Evolutionary conservation across 1,139 yeast genomes (phyloP).

Genomic region (Nematodospora anomalae): DNA sequence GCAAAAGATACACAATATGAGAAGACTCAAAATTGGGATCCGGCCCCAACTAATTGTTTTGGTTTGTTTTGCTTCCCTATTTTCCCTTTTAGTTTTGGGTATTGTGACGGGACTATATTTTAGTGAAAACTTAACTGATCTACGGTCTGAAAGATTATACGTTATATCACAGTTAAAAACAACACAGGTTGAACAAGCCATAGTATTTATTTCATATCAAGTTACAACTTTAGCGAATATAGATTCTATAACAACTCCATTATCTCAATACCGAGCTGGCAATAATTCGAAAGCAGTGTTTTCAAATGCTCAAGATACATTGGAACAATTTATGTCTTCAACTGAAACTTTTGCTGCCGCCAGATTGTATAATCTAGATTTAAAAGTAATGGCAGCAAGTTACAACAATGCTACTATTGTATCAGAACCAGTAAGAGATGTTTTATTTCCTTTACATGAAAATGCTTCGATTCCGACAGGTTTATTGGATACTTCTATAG

Average conservation of each 20-base stretch:
- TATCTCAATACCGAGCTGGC: constrained; percentile 69
- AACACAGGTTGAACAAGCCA: constrained; percentile 71
- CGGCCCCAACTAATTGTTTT: constrained; percentile 76
- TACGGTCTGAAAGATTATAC: constrained; percentile 69
- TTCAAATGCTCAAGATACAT: constrained; percentile 40
- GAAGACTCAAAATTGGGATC: constrained; percentile 51
- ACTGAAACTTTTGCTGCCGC: constrained; percentile 67
- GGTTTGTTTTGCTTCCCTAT: constrained; percentile 72
- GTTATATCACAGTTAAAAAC: constrained; percentile 82
- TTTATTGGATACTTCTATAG: constrained; percentile 22
- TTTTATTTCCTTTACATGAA: constrained; percentile 54
- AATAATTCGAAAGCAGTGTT: constrained; percentile 50
- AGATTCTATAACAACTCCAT: constrained; percentile 58
- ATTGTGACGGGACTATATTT: constrained; percentile 80
- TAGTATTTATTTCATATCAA: constrained; percentile 66
- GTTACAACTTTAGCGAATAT: constrained; percentile 66
- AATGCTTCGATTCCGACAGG: constrained; percentile 44
- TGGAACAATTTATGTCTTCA: constrained; percentile 63
- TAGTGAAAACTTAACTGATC: constrained; percentile 57
- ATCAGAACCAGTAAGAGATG: constrained; percentile 31
- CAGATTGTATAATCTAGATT: constrained; percentile 60
- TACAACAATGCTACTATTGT: constrained; percentile 31
- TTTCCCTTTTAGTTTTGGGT: constrained; percentile 75
- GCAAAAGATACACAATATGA: constrained; percentile 24
- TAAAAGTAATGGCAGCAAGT: constrained; percentile 36